A percentile compares a stretch with the other conserved stretches of the same genome.
phyloP scores from a whole-genome alignment of 768 basidiomycete genomes.

The Lyophyllum atratum region DNA sequence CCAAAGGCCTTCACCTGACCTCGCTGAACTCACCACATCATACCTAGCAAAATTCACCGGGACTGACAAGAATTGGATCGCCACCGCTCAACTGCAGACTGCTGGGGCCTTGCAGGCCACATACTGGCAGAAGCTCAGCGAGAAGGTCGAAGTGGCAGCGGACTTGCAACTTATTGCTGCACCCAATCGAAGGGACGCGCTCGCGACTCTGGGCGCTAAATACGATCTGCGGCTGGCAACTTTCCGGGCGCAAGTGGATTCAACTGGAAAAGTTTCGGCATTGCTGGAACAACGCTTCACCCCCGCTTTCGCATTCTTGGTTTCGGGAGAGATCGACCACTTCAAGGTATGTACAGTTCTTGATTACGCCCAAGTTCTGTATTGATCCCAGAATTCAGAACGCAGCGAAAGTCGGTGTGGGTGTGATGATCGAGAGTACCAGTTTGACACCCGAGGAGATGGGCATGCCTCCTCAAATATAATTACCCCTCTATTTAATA shows the following conservation, averaged over 20 bases:
- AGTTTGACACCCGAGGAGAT: constrained; percentile 83
- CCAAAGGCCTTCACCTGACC: constrained; percentile 75
- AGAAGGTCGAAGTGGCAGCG: constrained; percentile 96
- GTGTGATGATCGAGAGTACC: constrained; percentile 95
- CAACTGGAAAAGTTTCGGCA: constrained; percentile 93
- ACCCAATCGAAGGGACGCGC: constrained; percentile 82
- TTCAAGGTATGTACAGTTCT: constrained; percentile 68
- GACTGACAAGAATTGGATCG: constrained; percentile 81
- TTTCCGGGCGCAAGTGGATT: constrained; percentile 94
- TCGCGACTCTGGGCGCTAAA: constrained; percentile 94
- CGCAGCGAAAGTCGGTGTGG: constrained; percentile 91
- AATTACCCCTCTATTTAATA: constrained; percentile 23
- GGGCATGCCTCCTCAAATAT: constrained; percentile 59
- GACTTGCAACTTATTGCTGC: constrained; percentile 84
- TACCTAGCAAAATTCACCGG: constrained; percentile 83
- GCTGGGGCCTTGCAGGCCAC: constrained; percentile 85
- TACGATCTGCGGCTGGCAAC: constrained; percentile 94
- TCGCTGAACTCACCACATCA: constrained; percentile 70
- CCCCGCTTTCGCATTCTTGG: constrained; percentile 91
- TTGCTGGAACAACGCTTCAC: constrained; percentile 95
- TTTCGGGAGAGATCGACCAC: constrained; percentile 98
- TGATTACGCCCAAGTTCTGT: constrained; percentile 2
- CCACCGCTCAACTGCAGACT: constrained; percentile 87
- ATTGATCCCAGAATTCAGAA: constrained; percentile 51
- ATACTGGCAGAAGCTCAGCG: constrained; percentile 95